These are phyloP conservation scores for Chaetomium tenue DNA, from an alignment of 495 filamentous ascomycete genomes.

Conservation along the genomic window DNA sequence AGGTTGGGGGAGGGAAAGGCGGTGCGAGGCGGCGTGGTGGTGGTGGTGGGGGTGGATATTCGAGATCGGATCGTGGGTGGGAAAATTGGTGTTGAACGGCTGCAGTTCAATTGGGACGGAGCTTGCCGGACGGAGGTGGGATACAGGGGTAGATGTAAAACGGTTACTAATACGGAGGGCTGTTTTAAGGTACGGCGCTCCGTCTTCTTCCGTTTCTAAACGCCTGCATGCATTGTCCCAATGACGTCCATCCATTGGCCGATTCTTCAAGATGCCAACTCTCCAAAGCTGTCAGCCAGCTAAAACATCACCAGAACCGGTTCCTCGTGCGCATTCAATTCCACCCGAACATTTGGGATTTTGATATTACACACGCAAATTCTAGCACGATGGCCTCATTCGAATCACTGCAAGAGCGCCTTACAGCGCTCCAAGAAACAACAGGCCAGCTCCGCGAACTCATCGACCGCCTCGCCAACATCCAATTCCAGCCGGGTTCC, in stretches of 20 bases:
- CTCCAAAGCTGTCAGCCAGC: background rate
- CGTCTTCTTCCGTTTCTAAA: conserved; percentile 1
- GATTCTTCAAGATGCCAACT: conserved; percentile 20
- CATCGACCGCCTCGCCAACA: conserved; percentile 67
- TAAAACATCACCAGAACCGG: background rate
- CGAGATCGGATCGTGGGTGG: background rate
- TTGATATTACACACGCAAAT: conserved; percentile 20
- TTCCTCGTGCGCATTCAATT: background rate
- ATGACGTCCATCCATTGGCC: conserved; percentile 10
- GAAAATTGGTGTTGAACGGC: conserved; percentile 21
- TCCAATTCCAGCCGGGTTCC: conserved; percentile 62
- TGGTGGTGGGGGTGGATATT: background rate
- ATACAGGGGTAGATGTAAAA: background rate
- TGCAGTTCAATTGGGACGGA: conserved; percentile 16
- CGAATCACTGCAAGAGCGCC: conserved; percentile 61
- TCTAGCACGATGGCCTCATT: conserved; percentile 43
- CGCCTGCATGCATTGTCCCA: background rate
- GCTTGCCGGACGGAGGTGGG: conserved; percentile 15
- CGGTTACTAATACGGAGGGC: background rate
- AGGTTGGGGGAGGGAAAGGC: background rate
- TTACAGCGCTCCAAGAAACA: conserved; percentile 65
- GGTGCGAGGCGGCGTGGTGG: background rate
- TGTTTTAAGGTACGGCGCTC: background rate
- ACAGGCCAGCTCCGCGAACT: conserved; percentile 68
- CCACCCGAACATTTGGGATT: background rate